Base-by-base conservation (phyloP, 2,329 filamentous ascomycete species). In the Aspergillus pseudonomiae region DNA sequence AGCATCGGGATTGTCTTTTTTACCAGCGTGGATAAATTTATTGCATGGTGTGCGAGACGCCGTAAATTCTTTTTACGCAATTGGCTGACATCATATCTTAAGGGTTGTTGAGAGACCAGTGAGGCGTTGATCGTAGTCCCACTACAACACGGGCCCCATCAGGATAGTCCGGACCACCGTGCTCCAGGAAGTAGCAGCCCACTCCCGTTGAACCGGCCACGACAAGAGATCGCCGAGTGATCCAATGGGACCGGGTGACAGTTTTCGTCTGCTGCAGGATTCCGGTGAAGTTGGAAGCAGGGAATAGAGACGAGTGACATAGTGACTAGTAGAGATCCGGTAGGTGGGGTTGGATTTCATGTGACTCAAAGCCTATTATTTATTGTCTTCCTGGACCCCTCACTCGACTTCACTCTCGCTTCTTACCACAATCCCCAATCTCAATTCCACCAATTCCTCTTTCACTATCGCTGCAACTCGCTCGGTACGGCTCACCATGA, bases 401-500 rank as follows among this genome's bases (percentile, higher is more conserved):
- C 34, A 24, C 28, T 48, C 46, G 19, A 60, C 54, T 54, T 50
- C 45, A 11, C 59, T 54, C 56, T 30, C 50, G 39, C 21, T 39
- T 55, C 5, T 26, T 21, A 21, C 2, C 2, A 24, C 52, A 1
- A 55, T 55, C 24, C 41, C 16, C 53, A 32, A 34, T 30, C 11
- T 63, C 34, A 2, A 41, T 50, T 32, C 19, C 26, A 60, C 19
- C 54, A 52, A 36, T 12, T 41, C 26, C 36, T 66, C 65, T 39
- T 56, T 63, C 14, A 41, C n/a, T 24, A 39, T 39, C 21, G n/a
- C 34, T 26, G 32, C 57, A 64, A 63, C 61, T 64, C 63, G 58
- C 61, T 66, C 66, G 74, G 74, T 76, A 76, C 68, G 73, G 66
- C 69, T 70, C 72, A 66, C 68, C 56, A 75, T 74, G 72, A 67